Conservation (phyloP, 192 early-diverging fungal genomes). For the Dissophora ornata region DNA sequence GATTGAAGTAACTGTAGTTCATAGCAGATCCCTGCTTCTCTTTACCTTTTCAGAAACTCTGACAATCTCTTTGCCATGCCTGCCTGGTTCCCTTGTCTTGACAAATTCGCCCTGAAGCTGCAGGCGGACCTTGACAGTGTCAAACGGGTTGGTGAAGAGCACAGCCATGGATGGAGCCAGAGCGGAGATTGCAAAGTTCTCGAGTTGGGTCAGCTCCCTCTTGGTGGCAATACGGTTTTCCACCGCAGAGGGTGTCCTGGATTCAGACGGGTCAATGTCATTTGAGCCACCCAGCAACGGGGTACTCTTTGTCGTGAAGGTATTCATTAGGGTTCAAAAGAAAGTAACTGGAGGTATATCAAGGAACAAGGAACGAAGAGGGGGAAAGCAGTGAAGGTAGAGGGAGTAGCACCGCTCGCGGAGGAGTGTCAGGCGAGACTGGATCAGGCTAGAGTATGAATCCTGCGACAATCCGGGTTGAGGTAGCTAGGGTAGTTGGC, state of each 20-base stretch:
- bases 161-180: constrained; percentile 75
- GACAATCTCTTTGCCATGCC: constrained; percentile 50
- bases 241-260: background rate
- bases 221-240: constrained; percentile 3
- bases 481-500: no score
- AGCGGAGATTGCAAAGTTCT: constrained; percentile 72
- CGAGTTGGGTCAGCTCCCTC: constrained; percentile 56
- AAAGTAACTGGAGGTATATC: background rate
- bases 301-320: constrained; percentile 53
- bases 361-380: background rate
- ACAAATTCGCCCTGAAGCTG: constrained; percentile 74
- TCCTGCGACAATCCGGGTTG: background rate
- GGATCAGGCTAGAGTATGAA: constrained; percentile 4
- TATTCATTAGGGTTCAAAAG: constrained; percentile 27
- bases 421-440: background rate
- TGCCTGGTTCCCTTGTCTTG: constrained; percentile 47
- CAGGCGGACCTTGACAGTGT: constrained; percentile 80
- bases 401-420: background rate
- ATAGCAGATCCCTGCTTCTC: no score
- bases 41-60: constrained; percentile 60
- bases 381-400: constrained; percentile 1
- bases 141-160: constrained; percentile 82
- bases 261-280: constrained; percentile 21
- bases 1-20: no score
- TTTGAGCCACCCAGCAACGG: constrained; percentile 42